These are phyloP conservation scores for Melastoma candidum DNA, from an alignment of 441 rosid species.

Conservation along the genomic window DNA sequence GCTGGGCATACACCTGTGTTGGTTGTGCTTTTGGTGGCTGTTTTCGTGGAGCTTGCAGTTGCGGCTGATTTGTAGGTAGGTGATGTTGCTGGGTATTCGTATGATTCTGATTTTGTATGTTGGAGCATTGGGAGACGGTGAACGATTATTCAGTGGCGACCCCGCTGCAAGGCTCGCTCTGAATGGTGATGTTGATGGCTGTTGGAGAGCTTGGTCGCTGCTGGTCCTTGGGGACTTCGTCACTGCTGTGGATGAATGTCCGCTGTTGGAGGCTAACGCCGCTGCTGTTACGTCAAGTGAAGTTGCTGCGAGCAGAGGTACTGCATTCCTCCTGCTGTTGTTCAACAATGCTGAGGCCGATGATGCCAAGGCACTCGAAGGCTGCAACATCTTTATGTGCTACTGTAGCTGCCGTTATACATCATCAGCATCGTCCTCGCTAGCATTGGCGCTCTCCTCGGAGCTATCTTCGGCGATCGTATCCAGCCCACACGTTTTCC, in stretches of 20 bases:
- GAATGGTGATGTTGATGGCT: conserved; percentile 77
- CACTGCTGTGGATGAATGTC: too few relatives aligned
- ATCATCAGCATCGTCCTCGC: conserved; percentile 77
- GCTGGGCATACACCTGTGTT: too few relatives aligned
- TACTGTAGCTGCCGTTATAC: too few relatives aligned
- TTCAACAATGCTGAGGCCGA: conserved; percentile 49
- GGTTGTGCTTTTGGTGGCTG: too few relatives aligned
- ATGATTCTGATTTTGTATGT: too few relatives aligned
- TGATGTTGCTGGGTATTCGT: too few relatives aligned
- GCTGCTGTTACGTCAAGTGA: too few relatives aligned
- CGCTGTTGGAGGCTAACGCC: too few relatives aligned
- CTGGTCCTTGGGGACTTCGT: conserved; percentile 26
- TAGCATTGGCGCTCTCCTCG: conserved; percentile 83
- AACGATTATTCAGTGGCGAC: conserved; percentile 52
- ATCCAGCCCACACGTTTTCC: too few relatives aligned
- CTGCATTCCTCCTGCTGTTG: conserved; percentile 45
- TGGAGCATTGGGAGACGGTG: conserved; percentile 69
- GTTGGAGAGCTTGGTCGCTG: conserved; percentile 62
- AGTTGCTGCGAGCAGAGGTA: too few relatives aligned
- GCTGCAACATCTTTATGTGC: conserved; percentile 72
- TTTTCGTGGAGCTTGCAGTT: too few relatives aligned
- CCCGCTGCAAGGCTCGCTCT: conserved; percentile 39
- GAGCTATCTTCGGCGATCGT: conserved; percentile 41
- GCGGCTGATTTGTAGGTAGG: too few relatives aligned
- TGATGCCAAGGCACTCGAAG: conserved; percentile 30